phyloP scores from a whole-genome alignment of 140 eudicot species.

The Senecio squalidus region DNA sequence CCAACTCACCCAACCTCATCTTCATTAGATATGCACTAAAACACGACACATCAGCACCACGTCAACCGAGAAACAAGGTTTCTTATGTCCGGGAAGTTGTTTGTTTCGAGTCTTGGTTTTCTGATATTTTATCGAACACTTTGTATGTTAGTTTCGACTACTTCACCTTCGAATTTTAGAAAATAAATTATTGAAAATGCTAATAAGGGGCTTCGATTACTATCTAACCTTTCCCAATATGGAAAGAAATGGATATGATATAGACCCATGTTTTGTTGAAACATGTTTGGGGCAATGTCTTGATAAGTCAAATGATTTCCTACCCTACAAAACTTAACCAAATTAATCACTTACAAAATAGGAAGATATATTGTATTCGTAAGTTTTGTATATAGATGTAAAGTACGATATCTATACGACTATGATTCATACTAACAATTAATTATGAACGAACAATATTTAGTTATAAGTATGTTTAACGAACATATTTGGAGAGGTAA shows the following conservation, averaged over 20 bases:
- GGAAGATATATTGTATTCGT: no score
- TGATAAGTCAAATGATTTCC: neutral
- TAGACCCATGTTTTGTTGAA: conserved; percentile 13
- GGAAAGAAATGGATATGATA: neutral
- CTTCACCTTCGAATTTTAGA: conserved; percentile 8
- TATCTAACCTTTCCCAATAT: neutral
- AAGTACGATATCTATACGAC: no score
- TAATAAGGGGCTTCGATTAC: neutral
- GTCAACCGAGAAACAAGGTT: conserved; percentile 13
- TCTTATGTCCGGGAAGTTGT: conserved; percentile 1
- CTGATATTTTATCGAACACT: conserved; percentile 9
- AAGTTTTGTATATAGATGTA: no score
- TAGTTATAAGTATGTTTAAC: no score
- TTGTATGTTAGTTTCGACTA: neutral
- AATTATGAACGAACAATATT: no score
- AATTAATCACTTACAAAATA: no score
- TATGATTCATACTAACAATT: no score
- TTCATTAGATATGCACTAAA: conserved; percentile 23
- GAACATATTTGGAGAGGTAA: no score
- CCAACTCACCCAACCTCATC: conserved; percentile 11
- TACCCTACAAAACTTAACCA: neutral
- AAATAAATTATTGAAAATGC: neutral
- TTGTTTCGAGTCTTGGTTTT: no score
- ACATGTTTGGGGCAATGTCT: neutral
- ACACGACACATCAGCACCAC: conserved; percentile 5